These are phyloP conservation scores for Penicillium sp. DNA, from an alignment of 2,329 filamentous ascomycete genomes.

Conservation along the genomic window DNA sequence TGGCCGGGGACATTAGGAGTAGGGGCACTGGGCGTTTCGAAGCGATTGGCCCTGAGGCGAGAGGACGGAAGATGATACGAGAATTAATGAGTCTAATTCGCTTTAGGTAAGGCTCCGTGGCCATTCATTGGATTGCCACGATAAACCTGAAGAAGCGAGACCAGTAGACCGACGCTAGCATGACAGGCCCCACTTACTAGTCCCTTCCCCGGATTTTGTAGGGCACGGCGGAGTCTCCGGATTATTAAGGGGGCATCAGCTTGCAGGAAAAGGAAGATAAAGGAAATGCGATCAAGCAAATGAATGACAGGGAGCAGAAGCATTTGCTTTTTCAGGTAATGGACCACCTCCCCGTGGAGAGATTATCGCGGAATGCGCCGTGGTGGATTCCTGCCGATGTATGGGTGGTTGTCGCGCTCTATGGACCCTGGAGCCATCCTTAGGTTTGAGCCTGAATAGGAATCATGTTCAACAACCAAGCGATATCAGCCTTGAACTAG, in stretches of 20 bases:
- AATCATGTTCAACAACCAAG: neutral
- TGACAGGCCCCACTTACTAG: neutral
- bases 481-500: neutral
- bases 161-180: neutral
- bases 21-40: neutral
- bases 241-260: neutral
- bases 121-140: neutral
- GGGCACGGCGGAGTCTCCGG: neutral
- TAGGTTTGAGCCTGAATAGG: neutral
- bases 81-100: neutral
- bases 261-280: neutral
- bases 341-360: too few species aligned
- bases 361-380: neutral
- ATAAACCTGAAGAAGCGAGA: slow-evolving; percentile 1
- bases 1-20: neutral
- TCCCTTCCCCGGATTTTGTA: slow-evolving; percentile 7
- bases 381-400: neutral
- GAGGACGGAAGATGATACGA: neutral
- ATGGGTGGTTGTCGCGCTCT: neutral
- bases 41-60: slow-evolving; percentile 5
- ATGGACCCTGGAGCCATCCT: neutral
- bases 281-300: neutral
- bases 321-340: too few species aligned
- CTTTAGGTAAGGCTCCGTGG: neutral
- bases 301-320: neutral